Evolutionary conservation across 2,329 filamentous ascomycete species (phyloP).

Genomic region (Hypoxylon sp.): DNA sequence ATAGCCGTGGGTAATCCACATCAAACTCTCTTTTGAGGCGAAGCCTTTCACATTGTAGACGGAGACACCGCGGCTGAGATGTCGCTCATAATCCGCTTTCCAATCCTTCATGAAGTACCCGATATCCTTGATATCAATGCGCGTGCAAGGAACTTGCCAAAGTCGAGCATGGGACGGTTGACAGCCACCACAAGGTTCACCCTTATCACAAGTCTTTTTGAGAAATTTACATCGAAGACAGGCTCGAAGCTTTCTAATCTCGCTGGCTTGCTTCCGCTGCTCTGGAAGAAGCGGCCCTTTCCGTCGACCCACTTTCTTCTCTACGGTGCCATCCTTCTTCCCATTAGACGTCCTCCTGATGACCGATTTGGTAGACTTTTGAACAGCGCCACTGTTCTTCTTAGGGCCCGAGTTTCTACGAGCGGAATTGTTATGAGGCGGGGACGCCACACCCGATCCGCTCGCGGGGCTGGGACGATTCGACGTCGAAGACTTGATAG

Average conservation of each 20-base stretch:
- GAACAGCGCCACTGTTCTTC: conserved; percentile 77
- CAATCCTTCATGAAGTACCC: conserved; percentile 99
- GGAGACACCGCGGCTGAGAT: conserved; percentile 87
- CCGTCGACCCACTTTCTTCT: conserved; percentile 94
- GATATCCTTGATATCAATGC: conserved; percentile 98
- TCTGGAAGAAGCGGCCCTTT: conserved; percentile 91
- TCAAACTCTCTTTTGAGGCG: conserved; percentile 73
- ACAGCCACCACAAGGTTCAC: conserved; percentile 94
- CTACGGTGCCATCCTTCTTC: conserved; percentile 81
- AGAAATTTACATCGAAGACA: conserved; percentile 98
- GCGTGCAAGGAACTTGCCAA: conserved; percentile 97
- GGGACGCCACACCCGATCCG: conserved; percentile 71
- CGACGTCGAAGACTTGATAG: conserved; percentile 73
- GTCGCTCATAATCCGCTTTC: conserved; percentile 96
- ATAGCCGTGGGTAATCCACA: conserved; percentile 97
- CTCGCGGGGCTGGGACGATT: conserved; percentile 71
- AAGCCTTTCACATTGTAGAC: conserved; percentile 95
- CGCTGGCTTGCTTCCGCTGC: conserved; percentile 94
- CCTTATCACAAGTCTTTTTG: conserved; percentile 99
- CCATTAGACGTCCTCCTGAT: conserved; percentile 81
- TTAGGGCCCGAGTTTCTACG: conserved; percentile 78
- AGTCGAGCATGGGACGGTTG: conserved; percentile 94
- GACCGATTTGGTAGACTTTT: conserved; percentile 85
- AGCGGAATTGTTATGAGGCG: conserved; percentile 70
- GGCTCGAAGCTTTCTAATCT: conserved; percentile 94